Conservation (phyloP, 768 basidiomycete genomes). For the Clavulina sp. region DNA sequence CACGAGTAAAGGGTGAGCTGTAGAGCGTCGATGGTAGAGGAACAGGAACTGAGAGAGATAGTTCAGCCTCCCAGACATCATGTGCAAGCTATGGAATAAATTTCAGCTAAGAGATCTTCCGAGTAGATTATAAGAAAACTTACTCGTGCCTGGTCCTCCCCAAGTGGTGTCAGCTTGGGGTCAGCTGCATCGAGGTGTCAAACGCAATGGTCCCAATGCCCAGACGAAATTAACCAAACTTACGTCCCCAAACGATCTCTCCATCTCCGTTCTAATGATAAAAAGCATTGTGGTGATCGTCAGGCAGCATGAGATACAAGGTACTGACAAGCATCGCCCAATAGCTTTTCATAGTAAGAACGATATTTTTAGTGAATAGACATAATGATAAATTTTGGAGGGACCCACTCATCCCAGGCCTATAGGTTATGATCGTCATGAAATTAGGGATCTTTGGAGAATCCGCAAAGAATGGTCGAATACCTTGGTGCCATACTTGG, state of each 20-base stretch:
- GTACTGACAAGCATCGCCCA: conserved; percentile 5
- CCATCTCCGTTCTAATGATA: conserved; percentile 35
- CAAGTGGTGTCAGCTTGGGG: conserved; percentile 32
- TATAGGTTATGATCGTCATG: conserved; percentile 10
- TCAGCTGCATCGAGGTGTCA: background rate
- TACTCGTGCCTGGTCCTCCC: conserved; percentile 35
- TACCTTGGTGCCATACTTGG: conserved; percentile 35
- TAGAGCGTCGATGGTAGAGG: conserved; percentile 40
- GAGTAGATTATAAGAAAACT: background rate
- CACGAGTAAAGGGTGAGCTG: conserved; percentile 45
- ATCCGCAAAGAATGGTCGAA: background rate
- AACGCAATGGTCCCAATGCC: conserved; percentile 10
- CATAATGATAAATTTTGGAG: background rate
- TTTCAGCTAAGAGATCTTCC: background rate
- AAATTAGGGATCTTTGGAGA: background rate
- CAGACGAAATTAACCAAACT: conserved; percentile 14
- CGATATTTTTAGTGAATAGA: background rate
- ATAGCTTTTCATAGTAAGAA: conserved; percentile 3
- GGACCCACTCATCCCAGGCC: conserved; percentile 46
- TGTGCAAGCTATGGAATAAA: conserved; percentile 21
- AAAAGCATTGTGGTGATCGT: conserved; percentile 37
- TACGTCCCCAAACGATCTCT: conserved; percentile 57
- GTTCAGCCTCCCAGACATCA: conserved; percentile 32
- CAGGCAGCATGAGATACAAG: background rate
- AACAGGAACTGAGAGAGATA: conserved; percentile 13